These are phyloP conservation scores for Zasmidium angulare DNA, from an alignment of 2,329 filamentous ascomycete species.

Conservation along the genomic window DNA sequence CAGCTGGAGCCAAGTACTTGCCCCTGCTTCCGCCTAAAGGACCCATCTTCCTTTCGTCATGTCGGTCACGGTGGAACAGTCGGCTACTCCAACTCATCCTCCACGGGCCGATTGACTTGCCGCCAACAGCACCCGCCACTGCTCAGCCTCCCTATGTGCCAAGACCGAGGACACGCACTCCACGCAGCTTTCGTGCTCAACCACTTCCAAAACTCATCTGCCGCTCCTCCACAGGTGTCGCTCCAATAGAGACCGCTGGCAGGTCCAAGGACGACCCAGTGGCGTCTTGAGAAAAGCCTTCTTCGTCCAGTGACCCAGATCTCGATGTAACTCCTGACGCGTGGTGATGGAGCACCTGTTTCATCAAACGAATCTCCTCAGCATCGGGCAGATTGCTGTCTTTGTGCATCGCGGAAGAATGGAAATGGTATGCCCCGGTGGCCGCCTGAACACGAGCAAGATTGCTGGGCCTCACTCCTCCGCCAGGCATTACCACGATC, in stretches of 20 bases:
- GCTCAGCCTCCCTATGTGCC: background rate
- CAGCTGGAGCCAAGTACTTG: background rate
- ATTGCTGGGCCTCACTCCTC: constrained; percentile 51
- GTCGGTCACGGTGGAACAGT: background rate
- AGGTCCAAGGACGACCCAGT: background rate
- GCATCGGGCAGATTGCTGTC: constrained; percentile 8
- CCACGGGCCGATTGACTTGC: background rate
- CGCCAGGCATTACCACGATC: constrained; percentile 51
- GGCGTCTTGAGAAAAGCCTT: background rate
- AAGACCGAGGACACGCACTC: background rate
- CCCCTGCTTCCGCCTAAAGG: background rate
- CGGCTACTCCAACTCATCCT: background rate
- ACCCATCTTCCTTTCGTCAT: background rate
- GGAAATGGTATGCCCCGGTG: constrained; percentile 19
- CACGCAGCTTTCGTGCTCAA: background rate
- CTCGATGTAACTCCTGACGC: background rate
- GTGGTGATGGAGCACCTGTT: background rate
- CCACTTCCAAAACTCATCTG: background rate
- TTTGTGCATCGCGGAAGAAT: constrained; percentile 24
- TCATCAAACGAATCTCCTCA: constrained; percentile 19
- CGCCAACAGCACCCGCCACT: background rate
- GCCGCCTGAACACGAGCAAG: constrained; percentile 32
- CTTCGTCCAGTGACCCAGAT: background rate
- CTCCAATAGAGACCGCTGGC: constrained; percentile 1
- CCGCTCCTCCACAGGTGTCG: background rate